These are phyloP conservation scores for Colletotrichum siamense DNA, from an alignment of 2,329 filamentous ascomycete species.

Conservation along the genomic window DNA sequence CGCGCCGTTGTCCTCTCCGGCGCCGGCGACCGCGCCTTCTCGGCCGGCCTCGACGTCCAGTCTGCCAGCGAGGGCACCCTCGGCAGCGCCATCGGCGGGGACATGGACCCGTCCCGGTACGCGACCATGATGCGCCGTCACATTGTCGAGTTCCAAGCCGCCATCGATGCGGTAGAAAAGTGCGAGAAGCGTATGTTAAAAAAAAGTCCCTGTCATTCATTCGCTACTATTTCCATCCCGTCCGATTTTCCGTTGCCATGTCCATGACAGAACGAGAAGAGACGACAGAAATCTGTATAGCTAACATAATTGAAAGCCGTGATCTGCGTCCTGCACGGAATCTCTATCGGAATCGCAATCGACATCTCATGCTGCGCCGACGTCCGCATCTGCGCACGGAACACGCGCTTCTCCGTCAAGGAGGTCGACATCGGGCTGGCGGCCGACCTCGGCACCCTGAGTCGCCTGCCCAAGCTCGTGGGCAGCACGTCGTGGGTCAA, in stretches of 20 bases:
- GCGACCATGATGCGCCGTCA: conserved; percentile 68
- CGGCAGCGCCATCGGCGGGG: conserved; percentile 29
- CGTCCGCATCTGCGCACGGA: conserved; percentile 67
- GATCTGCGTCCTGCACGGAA: conserved; percentile 80
- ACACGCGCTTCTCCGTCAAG: conserved; percentile 73
- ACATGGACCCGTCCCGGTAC: conserved; percentile 66
- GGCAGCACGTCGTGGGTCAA: conserved; percentile 78
- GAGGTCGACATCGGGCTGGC: conserved; percentile 85
- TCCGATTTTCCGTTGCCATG: neutral
- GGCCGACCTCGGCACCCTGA: conserved; percentile 79
- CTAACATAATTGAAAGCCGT: conserved; percentile 62
- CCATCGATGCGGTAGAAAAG: conserved; percentile 76
- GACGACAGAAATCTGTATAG: neutral
- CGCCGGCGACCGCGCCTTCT: conserved; percentile 84
- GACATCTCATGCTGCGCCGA: conserved; percentile 76
- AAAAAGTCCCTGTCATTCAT: neutral
- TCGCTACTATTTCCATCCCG: neutral
- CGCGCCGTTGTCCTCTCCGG: conserved; percentile 82
- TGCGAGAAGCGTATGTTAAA: conserved; percentile 81
- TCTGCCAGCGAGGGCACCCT: conserved; percentile 60
- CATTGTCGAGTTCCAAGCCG: conserved; percentile 81
- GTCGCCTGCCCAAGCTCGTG: conserved; percentile 75
- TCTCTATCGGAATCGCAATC: conserved; percentile 78
- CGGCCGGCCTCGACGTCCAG: conserved; percentile 82
- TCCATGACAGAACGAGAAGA: neutral